Conservation (phyloP, 257 asterid genomes). For the Petrea volubilis region DNA sequence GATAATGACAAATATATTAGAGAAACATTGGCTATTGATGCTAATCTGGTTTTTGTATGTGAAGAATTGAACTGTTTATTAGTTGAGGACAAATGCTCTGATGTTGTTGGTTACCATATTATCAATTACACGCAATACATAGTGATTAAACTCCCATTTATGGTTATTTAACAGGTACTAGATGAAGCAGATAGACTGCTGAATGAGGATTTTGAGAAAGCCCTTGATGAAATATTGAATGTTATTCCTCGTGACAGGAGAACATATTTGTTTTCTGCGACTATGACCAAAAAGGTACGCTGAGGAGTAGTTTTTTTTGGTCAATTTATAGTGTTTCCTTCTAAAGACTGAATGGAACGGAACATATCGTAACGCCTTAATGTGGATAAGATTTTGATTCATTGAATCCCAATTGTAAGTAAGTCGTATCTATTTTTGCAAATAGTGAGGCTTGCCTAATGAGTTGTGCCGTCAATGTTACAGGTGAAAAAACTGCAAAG, state of each 20-base stretch:
- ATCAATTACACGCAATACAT: background rate
- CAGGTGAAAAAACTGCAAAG: slow-evolving; percentile 95
- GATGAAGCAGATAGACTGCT: slow-evolving; percentile 96
- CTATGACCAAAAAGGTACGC: slow-evolving; percentile 90
- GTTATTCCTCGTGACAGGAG: slow-evolving; percentile 85
- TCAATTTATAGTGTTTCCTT: no score
- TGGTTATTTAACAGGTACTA: slow-evolving; percentile 54
- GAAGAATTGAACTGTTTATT: background rate
- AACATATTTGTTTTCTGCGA: slow-evolving; percentile 92
- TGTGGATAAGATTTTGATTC: no score
- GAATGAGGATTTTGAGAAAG: slow-evolving; percentile 86
- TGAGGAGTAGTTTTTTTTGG: background rate
- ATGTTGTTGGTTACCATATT: slow-evolving; percentile 1
- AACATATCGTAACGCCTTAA: no score
- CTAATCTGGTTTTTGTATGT: background rate
- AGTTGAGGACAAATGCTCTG: background rate
- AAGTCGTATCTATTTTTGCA: background rate
- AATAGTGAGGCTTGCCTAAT: slow-evolving; percentile 9
- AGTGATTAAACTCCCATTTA: background rate
- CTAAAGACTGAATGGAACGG: no score
- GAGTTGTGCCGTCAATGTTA: slow-evolving; percentile 11
- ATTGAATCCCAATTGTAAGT: no score
- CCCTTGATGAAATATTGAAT: slow-evolving; percentile 68
- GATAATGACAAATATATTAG: background rate
- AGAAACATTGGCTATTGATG: background rate